phyloP scores from a whole-genome alignment of 805 yeast genomes.

The Schwanniomyces polymorphus region DNA sequence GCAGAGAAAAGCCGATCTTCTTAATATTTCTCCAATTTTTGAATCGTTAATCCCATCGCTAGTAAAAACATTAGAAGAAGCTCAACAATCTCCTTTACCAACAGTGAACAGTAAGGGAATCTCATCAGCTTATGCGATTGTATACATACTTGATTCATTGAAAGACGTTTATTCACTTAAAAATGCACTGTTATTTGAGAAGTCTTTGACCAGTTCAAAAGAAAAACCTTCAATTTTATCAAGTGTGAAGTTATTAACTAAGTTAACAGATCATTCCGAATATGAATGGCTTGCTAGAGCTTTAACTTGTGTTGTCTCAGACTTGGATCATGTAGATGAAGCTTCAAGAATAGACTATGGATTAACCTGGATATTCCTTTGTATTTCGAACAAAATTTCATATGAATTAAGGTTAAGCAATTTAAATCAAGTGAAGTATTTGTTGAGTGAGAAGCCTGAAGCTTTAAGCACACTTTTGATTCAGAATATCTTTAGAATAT shows the following conservation, averaged over 20 bases:
- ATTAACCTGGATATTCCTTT: constrained; percentile 47
- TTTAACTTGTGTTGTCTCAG: constrained; percentile 29
- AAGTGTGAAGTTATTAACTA: constrained; percentile 49
- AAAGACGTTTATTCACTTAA: constrained; percentile 10
- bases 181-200: constrained; percentile 27
- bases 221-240: constrained; percentile 51
- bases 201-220: constrained; percentile 33
- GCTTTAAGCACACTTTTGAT: constrained; percentile 45
- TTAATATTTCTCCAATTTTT: constrained; percentile 11
- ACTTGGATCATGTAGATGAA: constrained; percentile 11
- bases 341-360: constrained; percentile 34
- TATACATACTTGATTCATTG: constrained; percentile 20
- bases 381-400: constrained; percentile 41
- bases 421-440: constrained; percentile 24
- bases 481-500: constrained; percentile 35
- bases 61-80: constrained; percentile 37
- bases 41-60: constrained; percentile 21
- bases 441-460: constrained; percentile 19
- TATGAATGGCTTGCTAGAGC: constrained; percentile 55
- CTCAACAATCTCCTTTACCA: constrained; percentile 52
- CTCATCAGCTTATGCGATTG: constrained; percentile 53
- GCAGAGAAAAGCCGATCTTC: constrained; percentile 8
- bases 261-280: constrained; percentile 46
- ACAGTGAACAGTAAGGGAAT: constrained; percentile 53
- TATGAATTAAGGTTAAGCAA: constrained; percentile 36